These are phyloP conservation scores for Termitomyces bulborhizus DNA, from an alignment of 768 basidiomycete species.

Conservation along the genomic window DNA sequence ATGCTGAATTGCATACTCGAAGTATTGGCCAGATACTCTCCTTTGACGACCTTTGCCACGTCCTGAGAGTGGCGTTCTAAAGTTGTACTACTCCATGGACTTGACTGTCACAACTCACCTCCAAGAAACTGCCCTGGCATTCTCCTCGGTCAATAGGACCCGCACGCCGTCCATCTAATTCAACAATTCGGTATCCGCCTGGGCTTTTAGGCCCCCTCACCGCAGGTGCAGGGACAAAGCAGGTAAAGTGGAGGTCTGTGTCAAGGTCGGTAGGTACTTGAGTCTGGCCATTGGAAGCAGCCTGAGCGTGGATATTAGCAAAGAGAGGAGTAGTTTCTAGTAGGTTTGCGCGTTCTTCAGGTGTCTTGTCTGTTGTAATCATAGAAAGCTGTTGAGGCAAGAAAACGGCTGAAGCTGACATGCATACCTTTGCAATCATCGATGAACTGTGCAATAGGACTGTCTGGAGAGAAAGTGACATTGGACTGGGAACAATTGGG, in stretches of 20 bases:
- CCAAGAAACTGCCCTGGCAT: constrained; percentile 46
- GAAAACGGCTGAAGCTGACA: not conserved
- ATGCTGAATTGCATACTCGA: constrained; percentile 60
- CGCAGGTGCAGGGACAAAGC: constrained; percentile 69
- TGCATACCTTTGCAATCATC: constrained; percentile 50
- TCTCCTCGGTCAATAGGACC: constrained; percentile 80
- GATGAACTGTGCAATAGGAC: constrained; percentile 63
- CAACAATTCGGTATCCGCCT: constrained; percentile 45
- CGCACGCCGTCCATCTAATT: constrained; percentile 74
- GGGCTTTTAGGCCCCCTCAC: constrained; percentile 26
- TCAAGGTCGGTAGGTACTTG: constrained; percentile 55
- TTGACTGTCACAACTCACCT: constrained; percentile 27
- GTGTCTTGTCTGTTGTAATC: constrained; percentile 52
- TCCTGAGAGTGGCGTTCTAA: constrained; percentile 35
- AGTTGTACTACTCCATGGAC: not conserved
- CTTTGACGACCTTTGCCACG: constrained; percentile 55
- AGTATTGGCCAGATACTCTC: constrained; percentile 48
- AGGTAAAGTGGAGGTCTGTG: constrained; percentile 81
- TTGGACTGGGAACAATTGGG: constrained; percentile 35
- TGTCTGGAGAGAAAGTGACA: constrained; percentile 47
- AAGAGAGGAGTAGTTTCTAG: constrained; percentile 77
- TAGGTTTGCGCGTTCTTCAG: constrained; percentile 65
- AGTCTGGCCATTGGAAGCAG: constrained; percentile 66
- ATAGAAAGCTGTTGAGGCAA: not conserved
- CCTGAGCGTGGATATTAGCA: constrained; percentile 66